Percentiles rank a stretch among this genome's conserved stretches.
Conservation (phyloP, 495 filamentous ascomycete species). For the Evansstolkia leycettana region DNA sequence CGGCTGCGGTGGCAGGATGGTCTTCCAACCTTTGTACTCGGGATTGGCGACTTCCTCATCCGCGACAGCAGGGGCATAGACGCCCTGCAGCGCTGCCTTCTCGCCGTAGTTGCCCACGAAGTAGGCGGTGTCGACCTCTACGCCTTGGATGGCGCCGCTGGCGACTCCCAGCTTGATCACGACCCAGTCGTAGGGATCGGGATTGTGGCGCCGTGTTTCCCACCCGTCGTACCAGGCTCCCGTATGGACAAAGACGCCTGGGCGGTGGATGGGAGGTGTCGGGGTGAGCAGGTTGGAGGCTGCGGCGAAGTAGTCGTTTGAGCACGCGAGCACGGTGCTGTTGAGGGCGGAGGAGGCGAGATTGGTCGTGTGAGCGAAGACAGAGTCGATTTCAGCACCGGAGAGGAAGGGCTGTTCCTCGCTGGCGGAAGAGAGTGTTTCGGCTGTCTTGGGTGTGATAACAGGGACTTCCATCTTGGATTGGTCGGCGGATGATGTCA, state of each 20-base stretch:
- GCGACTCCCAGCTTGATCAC: slow-evolving; percentile 70
- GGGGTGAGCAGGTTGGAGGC: slow-evolving; percentile 71
- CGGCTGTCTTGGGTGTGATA: neutral
- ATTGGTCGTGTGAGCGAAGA: slow-evolving; percentile 53
- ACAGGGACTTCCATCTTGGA: neutral
- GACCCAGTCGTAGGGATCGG: slow-evolving; percentile 69
- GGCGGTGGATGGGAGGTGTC: slow-evolving; percentile 58
- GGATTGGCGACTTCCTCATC: slow-evolving; percentile 47
- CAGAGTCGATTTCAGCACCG: slow-evolving; percentile 52
- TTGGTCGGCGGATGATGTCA: neutral
- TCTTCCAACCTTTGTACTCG: slow-evolving; percentile 52
- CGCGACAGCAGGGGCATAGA: slow-evolving; percentile 42
- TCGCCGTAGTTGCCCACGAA: slow-evolving; percentile 85
- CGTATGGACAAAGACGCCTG: slow-evolving; percentile 71
- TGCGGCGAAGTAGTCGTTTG: slow-evolving; percentile 83
- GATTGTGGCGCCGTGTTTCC: slow-evolving; percentile 86
- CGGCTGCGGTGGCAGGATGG: slow-evolving; percentile 54
- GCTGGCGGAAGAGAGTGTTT: neutral
- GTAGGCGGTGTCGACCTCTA: slow-evolving; percentile 80
- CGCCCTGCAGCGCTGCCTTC: slow-evolving; percentile 69
- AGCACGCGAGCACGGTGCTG: slow-evolving; percentile 61
- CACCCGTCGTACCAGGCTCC: slow-evolving; percentile 95
- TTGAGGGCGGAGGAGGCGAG: slow-evolving; percentile 64
- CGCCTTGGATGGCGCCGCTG: slow-evolving; percentile 59
- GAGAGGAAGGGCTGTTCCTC: slow-evolving; percentile 21